Base-by-base conservation (phyloP, 768 basidiomycete genomes). In the Collybia mongolica region DNA sequence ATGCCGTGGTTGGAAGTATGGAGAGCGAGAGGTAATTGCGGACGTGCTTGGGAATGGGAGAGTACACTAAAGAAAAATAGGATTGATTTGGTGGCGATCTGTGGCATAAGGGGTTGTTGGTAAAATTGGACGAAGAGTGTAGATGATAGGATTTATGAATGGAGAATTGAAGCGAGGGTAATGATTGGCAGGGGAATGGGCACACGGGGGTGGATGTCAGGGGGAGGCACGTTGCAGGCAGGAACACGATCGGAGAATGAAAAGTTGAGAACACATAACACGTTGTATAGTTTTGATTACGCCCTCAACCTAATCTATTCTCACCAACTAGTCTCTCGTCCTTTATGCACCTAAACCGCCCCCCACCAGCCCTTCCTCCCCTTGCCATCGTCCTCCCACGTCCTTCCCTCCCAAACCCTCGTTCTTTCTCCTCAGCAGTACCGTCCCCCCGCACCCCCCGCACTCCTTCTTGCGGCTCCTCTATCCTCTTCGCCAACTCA, bases 361-460 rank as follows among this genome's bases (percentile, higher is more conserved):
- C 73, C 65, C 64, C 73, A 44, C 69, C 76, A 57, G 70, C 67
- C 61, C 68, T 76, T 64, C 65, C 76, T 66, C 68, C 82, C 62
- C 78, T 87, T 65, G 70, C 82, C 67, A 76, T 86, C 66, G 71
- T 85, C 61, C 74, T 83, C 44, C 84, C 84, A 49, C 80, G 79
- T 58, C 83, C 83, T 19, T 72, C 76, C 22, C 73, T 80, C 22
- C 73, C 75, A 37, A 72, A 67, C 52, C 75, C 75, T 50, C 72
- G 75, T 22, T 76, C 82, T 35, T 65, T 79, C 36, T 69, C 77
- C 50, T 81, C 82, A 9, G 61, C 73, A 53, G 61, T 70, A 8
- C 61, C 71, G 8, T 71, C 79, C 0, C 83, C 82, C 0, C 82
- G 74, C 46, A 88, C 90, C 0, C 90, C 86, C 0, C 71, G 72